A percentile compares a stretch with the other conserved stretches of the same genome.
These are phyloP conservation scores for Ilyonectria sp. DNA, from an alignment of 2,329 filamentous ascomycete genomes.

Conservation along the genomic window DNA sequence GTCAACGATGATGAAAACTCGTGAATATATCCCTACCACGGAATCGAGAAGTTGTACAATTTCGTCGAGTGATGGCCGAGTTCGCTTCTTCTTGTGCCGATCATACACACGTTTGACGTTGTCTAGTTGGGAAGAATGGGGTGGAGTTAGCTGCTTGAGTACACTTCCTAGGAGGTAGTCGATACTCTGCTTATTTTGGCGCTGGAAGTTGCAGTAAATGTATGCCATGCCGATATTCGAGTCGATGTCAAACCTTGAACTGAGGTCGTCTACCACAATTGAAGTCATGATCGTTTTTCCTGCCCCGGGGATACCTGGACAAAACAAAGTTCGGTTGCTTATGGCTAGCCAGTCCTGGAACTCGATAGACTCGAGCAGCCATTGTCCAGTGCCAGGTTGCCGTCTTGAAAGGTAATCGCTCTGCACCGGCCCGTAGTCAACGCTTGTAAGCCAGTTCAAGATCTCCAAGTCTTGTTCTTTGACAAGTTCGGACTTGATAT, in stretches of 20 bases:
- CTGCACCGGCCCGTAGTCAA: conserved; percentile 56
- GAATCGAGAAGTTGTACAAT: no score
- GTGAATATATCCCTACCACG: background rate
- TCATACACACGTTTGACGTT: background rate
- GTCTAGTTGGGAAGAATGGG: background rate
- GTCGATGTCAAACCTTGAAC: background rate
- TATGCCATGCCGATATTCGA: conserved; percentile 47
- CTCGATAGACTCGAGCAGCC: background rate
- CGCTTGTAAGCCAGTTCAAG: conserved; percentile 57
- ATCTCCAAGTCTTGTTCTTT: background rate
- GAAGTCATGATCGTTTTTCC: background rate
- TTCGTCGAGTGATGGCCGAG: conserved; percentile 1
- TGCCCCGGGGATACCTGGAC: conserved; percentile 21
- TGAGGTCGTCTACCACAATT: background rate
- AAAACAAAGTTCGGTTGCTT: conserved; percentile 42
- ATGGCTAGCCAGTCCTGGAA: background rate
- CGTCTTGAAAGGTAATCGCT: conserved; percentile 51
- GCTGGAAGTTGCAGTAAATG: conserved; percentile 38
- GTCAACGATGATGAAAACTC: conserved; percentile 31
- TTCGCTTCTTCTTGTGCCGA: background rate
- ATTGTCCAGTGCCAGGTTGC: conserved; percentile 52
- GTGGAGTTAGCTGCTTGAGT: conserved; percentile 51
- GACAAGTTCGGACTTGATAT: no score
- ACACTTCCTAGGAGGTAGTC: conserved; percentile 48
- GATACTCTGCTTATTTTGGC: conserved; percentile 47